phyloP scores from a whole-genome alignment of 2,329 filamentous ascomycete genomes.

The Aspergillus aculeatus region DNA sequence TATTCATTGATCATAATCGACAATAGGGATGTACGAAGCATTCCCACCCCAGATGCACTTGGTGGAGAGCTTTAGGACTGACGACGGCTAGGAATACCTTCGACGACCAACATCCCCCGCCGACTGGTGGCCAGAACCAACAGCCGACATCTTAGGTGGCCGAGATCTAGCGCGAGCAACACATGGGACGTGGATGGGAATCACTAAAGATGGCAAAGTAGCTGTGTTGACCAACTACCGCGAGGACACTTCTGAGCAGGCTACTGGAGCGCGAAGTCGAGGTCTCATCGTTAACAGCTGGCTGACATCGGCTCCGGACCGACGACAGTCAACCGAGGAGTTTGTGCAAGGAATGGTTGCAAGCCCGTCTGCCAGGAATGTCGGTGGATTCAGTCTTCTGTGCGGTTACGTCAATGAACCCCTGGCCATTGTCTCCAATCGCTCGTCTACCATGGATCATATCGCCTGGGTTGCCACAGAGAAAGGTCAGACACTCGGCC shows the following conservation, averaged over 20 bases:
- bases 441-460: conserved; percentile 52
- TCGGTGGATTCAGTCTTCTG: conserved; percentile 63
- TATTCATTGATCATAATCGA: conserved; percentile 72
- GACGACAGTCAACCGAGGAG: conserved; percentile 45
- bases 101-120: conserved; percentile 59
- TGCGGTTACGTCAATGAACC: conserved; percentile 57
- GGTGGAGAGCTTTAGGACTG: conserved; percentile 2
- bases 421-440: conserved; percentile 62
- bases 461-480: conserved; percentile 52
- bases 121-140: conserved; percentile 59
- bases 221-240: conserved; percentile 66
- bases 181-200: conserved; percentile 64
- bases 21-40: conserved; percentile 65
- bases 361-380: conserved; percentile 54
- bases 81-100: conserved; percentile 57
- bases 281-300: conserved; percentile 62
- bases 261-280: conserved; percentile 51
- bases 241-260: conserved; percentile 51
- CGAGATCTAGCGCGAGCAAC: conserved; percentile 60
- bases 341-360: conserved; percentile 57
- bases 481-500: conserved; percentile 54
- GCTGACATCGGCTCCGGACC: conserved; percentile 47
- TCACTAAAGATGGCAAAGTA: conserved; percentile 60
- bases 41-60: neutral
- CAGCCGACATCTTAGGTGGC: conserved; percentile 58